These are phyloP conservation scores for Fusarium multiceps DNA, from an alignment of 2,329 filamentous ascomycete genomes.

Conservation along the genomic window DNA sequence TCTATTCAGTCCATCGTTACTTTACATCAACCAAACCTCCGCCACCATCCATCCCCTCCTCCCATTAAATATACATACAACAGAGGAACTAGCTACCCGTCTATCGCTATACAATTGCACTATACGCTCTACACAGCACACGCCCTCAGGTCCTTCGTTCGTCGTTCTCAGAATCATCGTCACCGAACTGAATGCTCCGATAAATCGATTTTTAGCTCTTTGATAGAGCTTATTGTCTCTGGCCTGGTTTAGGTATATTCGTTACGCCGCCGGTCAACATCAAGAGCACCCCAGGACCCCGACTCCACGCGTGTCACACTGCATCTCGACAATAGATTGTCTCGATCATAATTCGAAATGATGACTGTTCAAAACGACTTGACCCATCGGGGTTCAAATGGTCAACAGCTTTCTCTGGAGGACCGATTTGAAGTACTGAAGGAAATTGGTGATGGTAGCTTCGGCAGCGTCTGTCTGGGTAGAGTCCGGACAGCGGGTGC, in stretches of 20 bases:
- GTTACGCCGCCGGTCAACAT: constrained; percentile 31
- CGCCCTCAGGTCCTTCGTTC: constrained; percentile 23
- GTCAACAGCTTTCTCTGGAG: constrained; percentile 76
- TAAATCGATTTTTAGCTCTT: constrained; percentile 51
- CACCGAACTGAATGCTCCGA: constrained; percentile 52
- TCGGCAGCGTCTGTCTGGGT: constrained; percentile 93
- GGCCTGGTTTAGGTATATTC: constrained; percentile 44
- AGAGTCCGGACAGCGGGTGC: constrained; percentile 91
- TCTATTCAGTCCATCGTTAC: constrained; percentile 26
- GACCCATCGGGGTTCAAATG: constrained; percentile 73
- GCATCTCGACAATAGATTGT: constrained; percentile 34
- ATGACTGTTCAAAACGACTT: constrained; percentile 85
- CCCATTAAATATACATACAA: constrained; percentile 6
- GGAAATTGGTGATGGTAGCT: constrained; percentile 98
- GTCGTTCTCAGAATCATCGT: constrained; percentile 19
- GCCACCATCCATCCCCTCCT: not conserved
- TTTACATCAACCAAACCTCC: constrained; percentile 12
- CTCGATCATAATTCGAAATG: constrained; percentile 48
- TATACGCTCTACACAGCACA: constrained; percentile 17
- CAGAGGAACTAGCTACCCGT: constrained; percentile 9
- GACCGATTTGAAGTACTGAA: constrained; percentile 97
- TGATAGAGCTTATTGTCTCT: constrained; percentile 49
- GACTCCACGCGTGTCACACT: constrained; percentile 35
- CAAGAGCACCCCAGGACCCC: constrained; percentile 32
- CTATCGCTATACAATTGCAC: constrained; percentile 25